phyloP scores from a whole-genome alignment of 2,329 filamentous ascomycete species.

The Fusarium sp. region DNA sequence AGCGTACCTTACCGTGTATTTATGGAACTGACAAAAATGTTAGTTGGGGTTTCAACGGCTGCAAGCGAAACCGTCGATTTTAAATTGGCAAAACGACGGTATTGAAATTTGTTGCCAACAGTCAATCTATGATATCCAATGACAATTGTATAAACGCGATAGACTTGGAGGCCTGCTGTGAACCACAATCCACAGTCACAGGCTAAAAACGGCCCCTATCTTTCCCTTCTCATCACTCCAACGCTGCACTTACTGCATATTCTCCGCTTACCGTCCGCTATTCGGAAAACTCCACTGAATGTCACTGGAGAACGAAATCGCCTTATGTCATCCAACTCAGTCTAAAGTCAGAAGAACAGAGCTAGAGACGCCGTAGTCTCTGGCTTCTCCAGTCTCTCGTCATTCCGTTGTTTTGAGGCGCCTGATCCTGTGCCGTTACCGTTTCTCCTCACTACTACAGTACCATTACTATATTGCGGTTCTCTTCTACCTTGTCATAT shows the following conservation, averaged over 20 bases:
- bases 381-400: constrained; percentile 37
- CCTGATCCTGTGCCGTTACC: constrained; percentile 7
- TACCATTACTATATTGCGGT: constrained; percentile 1
- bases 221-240: background rate
- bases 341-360: constrained; percentile 5
- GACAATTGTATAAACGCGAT: background rate
- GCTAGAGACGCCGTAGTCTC: constrained; percentile 14
- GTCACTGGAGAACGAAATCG: constrained; percentile 17
- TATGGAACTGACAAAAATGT: background rate
- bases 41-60: background rate
- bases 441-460: constrained; percentile 7
- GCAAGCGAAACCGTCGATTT: background rate
- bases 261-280: constrained; percentile 18
- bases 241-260: background rate
- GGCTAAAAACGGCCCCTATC: constrained; percentile 24
- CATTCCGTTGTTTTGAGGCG: constrained; percentile 31
- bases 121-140: background rate
- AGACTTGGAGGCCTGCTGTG: background rate
- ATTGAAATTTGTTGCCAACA: background rate
- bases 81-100: background rate
- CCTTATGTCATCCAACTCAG: constrained; percentile 42
- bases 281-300: constrained; percentile 37
- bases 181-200: constrained; percentile 35
- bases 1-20: background rate
- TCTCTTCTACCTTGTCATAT: constrained; percentile 6